Percentiles rank a stretch among this genome's conserved stretches.
phyloP scores from a whole-genome alignment of 331 rosid species.

The Quercus phellos region DNA sequence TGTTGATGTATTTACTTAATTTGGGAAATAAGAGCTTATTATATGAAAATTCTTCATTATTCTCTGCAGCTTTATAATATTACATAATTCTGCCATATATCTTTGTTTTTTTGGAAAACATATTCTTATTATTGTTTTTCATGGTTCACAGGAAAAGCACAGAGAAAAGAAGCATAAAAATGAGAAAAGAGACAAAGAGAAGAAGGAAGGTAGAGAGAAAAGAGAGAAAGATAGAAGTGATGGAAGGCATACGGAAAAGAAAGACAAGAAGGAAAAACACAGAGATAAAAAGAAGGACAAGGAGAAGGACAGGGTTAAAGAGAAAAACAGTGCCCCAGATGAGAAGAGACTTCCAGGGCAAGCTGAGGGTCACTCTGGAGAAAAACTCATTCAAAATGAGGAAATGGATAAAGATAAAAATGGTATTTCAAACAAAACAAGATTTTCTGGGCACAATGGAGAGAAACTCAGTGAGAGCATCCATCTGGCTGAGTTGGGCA shows the following conservation, averaged over 20 bases:
- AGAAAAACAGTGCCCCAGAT: conserved; percentile 32
- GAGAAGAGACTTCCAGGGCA: conserved; percentile 48
- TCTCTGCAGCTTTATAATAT: neutral
- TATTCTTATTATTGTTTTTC: neutral
- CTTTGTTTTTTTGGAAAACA: conserved; percentile 1
- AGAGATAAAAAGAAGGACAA: conserved; percentile 59
- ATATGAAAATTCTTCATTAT: neutral
- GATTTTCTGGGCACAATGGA: conserved; percentile 44
- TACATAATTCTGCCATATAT: neutral
- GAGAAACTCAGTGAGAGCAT: conserved; percentile 48
- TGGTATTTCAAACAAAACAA: conserved; percentile 40
- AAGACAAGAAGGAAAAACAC: conserved; percentile 67
- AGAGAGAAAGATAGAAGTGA: conserved; percentile 66
- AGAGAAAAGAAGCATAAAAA: conserved; percentile 66
- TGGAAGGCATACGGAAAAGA: conserved; percentile 68
- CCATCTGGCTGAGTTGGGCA: conserved; percentile 50
- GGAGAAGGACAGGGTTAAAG: conserved; percentile 46
- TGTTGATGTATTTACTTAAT: neutral
- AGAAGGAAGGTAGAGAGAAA: conserved; percentile 60
- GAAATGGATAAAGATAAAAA: conserved; percentile 38
- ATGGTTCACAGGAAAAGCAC: conserved; percentile 59
- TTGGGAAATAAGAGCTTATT: neutral
- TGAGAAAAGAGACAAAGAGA: conserved; percentile 72
- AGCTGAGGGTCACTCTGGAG: conserved; percentile 37
- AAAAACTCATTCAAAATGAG: conserved; percentile 43